Percentiles rank a stretch among this genome's conserved stretches.
These are phyloP conservation scores for Xylaria sp. DNA, from an alignment of 2,329 filamentous ascomycete species.

Conservation along the genomic window DNA sequence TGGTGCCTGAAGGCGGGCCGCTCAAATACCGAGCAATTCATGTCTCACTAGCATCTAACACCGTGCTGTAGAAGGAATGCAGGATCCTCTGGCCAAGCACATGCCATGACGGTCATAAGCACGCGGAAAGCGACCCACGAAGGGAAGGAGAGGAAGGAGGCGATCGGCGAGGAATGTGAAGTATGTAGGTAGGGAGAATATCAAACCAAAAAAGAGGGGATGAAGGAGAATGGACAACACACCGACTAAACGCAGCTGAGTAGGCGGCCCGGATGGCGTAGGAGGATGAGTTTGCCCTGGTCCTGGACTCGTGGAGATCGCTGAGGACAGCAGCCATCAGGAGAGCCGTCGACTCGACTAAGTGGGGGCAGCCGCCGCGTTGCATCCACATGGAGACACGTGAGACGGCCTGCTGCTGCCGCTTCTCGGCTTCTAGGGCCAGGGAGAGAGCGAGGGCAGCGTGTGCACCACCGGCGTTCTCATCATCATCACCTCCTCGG, in stretches of 20 bases:
- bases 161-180: neutral
- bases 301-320: conserved; percentile 60
- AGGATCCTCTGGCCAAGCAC: neutral
- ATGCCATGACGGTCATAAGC: conserved; percentile 10
- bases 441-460: conserved; percentile 10
- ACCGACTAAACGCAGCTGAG: conserved; percentile 79
- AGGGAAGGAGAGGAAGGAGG: neutral
- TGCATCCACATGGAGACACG: conserved; percentile 76
- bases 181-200: neutral
- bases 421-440: conserved; percentile 34
- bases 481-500: conserved; percentile 33
- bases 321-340: conserved; percentile 75
- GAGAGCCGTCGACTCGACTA: conserved; percentile 82
- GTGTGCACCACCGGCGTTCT: conserved; percentile 13
- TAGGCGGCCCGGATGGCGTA: conserved; percentile 77
- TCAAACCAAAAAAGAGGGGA: neutral
- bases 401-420: conserved; percentile 63
- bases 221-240: conserved; percentile 50
- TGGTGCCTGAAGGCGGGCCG: conserved; percentile 14
- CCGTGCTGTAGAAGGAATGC: conserved; percentile 9
- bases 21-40: conserved; percentile 12
- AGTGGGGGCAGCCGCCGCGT: conserved; percentile 78
- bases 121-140: conserved; percentile 4
- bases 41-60: conserved; percentile 8
- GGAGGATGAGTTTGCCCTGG: conserved; percentile 54